Conservation (phyloP, 2,329 filamentous ascomycete genomes). For the Epichloe brachyelytri region DNA sequence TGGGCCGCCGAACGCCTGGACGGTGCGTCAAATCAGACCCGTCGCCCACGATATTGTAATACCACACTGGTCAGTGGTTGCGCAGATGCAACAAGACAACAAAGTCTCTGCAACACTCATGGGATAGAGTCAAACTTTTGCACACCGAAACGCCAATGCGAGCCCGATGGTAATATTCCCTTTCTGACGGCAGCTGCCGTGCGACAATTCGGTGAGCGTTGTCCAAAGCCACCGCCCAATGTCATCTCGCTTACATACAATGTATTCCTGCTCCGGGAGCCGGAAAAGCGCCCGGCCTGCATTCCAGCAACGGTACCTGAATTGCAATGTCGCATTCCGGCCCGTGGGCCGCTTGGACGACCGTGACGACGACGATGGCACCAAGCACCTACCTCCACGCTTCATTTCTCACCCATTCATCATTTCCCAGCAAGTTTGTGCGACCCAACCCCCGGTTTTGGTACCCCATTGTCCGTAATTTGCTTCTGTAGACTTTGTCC, state of each 20-base stretch:
- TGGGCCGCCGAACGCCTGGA: neutral
- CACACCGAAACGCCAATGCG: neutral
- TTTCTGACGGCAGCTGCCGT: neutral
- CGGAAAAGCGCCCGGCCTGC: too few species aligned
- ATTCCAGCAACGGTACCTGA: too few species aligned
- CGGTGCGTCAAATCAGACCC: neutral
- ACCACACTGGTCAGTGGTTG: too few species aligned
- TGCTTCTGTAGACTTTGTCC: neutral
- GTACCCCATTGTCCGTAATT: neutral
- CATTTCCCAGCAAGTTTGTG: neutral
- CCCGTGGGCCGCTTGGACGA: too few species aligned
- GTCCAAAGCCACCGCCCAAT: too few species aligned
- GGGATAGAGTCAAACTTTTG: neutral
- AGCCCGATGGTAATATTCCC: neutral
- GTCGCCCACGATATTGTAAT: too few species aligned
- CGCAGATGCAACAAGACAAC: neutral
- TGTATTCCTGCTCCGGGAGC: too few species aligned
- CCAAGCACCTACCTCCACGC: too few species aligned
- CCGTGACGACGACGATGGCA: too few species aligned
- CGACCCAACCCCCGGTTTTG: neutral
- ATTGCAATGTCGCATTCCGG: too few species aligned
- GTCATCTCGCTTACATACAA: too few species aligned
- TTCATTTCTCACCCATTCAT: neutral
- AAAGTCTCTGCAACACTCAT: neutral
- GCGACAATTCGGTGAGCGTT: neutral